Evolutionary conservation across 2,329 filamentous ascomycete genomes (phyloP), one percentile per base, ranked within the genome.

Genomic region (Fusarium continuum): DNA sequence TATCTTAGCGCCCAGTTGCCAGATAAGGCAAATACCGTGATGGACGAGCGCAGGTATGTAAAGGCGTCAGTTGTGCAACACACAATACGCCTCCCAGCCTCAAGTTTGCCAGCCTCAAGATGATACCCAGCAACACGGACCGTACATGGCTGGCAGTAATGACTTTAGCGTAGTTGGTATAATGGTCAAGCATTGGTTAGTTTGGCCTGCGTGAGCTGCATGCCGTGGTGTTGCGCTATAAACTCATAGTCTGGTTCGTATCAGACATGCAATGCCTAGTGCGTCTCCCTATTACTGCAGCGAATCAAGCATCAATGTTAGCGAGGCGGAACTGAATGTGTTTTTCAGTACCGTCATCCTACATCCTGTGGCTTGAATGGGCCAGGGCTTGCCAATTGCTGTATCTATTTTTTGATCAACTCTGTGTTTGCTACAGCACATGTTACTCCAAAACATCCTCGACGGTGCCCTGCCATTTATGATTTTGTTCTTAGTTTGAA

Each of bases 221-320:
- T 65, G 35, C 35, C 16, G 22, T 43, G 43, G 31, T 38, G 44
- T 23, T 48, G 32, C 44, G n/a, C 39, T 54, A 26, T 25, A 19
- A 19, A 19, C 46, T 13, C 26, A 47, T 36, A 43, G 39, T 32
- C 22, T 53, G 41, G 34, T 43, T 46, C 41, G 31, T 40, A 49
- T 46, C n/a, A 22, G 43, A 31, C 45, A 23, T 17, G 29, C n/a
- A 39, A 46, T 55, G 38, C 46, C 32, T 48, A 39, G 49, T 43
- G 46, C 40, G 23, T 39, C 31, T 43, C 36, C 29, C 28, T 29
- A 14, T 25, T 34, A 13, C 28, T n/a, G 17, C 31, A 49, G 28
- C 61, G 46, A 65, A 65, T 65, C 51, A 63, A 38, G 40, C n/a
- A 43, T 29, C 43, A 31, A 20, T 34, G 8, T 56, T 57, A 53